Conservation (phyloP, 805 yeast genomes). For the Wickerhamomyces alni region DNA sequence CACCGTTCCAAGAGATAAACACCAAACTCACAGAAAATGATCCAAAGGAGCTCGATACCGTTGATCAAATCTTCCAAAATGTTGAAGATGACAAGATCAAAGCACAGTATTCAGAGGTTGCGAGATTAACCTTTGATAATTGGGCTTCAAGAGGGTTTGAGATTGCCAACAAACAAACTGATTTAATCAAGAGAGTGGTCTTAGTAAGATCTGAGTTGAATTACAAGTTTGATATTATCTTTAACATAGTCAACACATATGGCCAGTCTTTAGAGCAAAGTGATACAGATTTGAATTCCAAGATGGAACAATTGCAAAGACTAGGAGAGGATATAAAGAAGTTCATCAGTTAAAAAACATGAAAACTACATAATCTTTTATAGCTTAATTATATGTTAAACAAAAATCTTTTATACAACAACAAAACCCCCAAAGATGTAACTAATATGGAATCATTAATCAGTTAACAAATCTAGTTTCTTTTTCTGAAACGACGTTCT, state of each 20-base stretch:
- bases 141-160: conserved; percentile 34
- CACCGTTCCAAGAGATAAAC: conserved; percentile 6
- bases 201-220: conserved; percentile 34
- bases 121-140: conserved; percentile 21
- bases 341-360: conserved; percentile 24
- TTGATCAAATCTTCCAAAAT: conserved; percentile 14
- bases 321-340: conserved; percentile 35
- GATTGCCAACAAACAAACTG: conserved; percentile 28
- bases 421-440: conserved; percentile 1
- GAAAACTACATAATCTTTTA: conserved; percentile 3
- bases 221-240: conserved; percentile 31
- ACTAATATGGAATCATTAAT: conserved; percentile 6
- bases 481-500: conserved; percentile 88
- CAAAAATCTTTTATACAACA: conserved; percentile 14
- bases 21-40: conserved; percentile 6
- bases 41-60: conserved; percentile 1
- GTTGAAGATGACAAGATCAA: conserved; percentile 17
- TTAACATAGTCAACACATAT: conserved; percentile 31
- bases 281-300: conserved; percentile 27
- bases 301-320: conserved; percentile 31
- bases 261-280: conserved; percentile 27
- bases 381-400: conserved; percentile 5
- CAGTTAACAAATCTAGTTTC: conserved; percentile 47
- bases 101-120: conserved; percentile 22
- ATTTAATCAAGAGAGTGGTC: conserved; percentile 29